Base-by-base conservation (phyloP, 1,284 basidiomycete species). In the Salmacisia buchloeana region DNA sequence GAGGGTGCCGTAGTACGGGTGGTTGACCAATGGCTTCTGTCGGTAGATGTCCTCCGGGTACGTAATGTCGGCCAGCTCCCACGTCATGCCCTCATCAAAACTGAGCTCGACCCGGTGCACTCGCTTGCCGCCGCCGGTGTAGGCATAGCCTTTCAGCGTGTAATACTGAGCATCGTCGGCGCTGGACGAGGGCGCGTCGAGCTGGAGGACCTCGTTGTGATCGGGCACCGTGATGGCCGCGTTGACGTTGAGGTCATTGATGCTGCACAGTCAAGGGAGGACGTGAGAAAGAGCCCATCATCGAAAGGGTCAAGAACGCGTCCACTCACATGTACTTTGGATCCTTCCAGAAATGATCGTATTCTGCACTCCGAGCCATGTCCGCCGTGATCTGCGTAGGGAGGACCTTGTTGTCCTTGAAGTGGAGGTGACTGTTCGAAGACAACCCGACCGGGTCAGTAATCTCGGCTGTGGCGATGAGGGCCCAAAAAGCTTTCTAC, bases 41-140 rank as follows among this genome's bases (percentile, higher is more conserved):
- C 85, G 83, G 70, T 84, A 87, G 15, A 73, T 69, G 72, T 88
- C 86, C 72, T 87, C 86, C 0, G 85, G 85, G 69, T 84, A 84
- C 35, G 80, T 67, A 33, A 87, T 82, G 27, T 81, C 76, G 6
- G 84, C 83, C 4, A 86, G 80, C 18, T 63, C 69, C 87, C 87
- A 88, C 0, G 81, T 83, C 23, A 68, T 63, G 0, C 87, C 87
- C 45, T 85, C 83, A 69, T 88, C 86, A 5, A 86, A 72, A 5
- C 86, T 85, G 54, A 88, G 67, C 69, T 89, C 87, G 18, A 88
- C 83, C 13, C 87, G 82, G 7, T 83, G 83, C 33, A 89, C 81
- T 15, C 86, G 81, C 13, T 85, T 81, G 0, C 87, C 87, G 6
- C 87, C 87, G n/a, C 87, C 87, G 15, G 83, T 82, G 73, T 88